Evolutionary conservation across 1,284 basidiomycete species (phyloP), one percentile per base, ranked within the genome.

Genomic region (Xerocomus nothofagi): DNA sequence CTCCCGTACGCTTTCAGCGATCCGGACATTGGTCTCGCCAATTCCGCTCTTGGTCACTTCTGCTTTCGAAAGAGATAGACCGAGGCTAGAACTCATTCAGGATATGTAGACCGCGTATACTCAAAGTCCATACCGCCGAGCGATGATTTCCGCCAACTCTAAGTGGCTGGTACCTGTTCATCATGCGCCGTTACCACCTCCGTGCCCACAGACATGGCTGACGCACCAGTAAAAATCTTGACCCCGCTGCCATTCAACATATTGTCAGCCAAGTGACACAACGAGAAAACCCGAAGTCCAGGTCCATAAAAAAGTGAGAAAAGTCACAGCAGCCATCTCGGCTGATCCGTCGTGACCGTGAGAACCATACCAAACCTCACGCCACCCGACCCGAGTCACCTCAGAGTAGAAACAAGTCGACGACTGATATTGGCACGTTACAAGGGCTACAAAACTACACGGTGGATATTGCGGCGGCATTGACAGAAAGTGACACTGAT

Each of bases 1-100:
- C 73, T 99, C 96, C 51, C 96, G 90, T 29, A 99, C 97, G 49
- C 91, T 94, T 74, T 99, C 97, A 50, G 82, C 80, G 67, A 99
- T 94, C 55, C 90, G 90, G 51, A 99, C 90, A 64, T 86, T 86
- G 44, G 90, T 91, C 74, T 98, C 95, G 54, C 95, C 95, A 56
- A 95, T 90, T 15, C 91, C 91, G 65, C 92, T 96, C 67, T 87
- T 84, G 39, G 84, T 84, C 46, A 98, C 86, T 60, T 91, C 89
- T 15, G 92, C 91, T 58, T 86, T 86, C 49, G 88, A 88, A 50
- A 96, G 78, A 31, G 90, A 82, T 53, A 96, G 76, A 33, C 92
- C 89, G 62, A 96, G 85, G 55, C 93, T 93, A 71, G 24, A 56
- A 46, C 46, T 43, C 46, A 21, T 49, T 58, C 54, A 56, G 51